Conservation (phyloP, 2,329 filamentous ascomycete species). For the Nemania bipapillata region DNA sequence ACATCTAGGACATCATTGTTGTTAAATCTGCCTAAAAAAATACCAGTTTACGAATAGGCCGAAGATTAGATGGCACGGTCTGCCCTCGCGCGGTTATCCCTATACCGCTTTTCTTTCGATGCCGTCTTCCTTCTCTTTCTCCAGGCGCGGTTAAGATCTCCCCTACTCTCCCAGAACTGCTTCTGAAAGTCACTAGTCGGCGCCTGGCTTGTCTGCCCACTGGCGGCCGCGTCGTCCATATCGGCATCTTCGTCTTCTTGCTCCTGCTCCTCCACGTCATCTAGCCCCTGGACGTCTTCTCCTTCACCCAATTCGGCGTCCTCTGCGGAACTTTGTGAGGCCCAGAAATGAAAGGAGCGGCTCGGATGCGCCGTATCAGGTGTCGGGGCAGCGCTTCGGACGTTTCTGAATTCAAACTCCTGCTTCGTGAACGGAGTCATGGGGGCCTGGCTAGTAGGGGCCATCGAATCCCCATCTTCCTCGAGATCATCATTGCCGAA, state of each 20-base stretch:
- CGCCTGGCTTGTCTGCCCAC: slow-evolving; percentile 15
- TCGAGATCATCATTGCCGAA: slow-evolving; percentile 68
- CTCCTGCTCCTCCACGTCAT: slow-evolving; percentile 56
- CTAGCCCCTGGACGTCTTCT: slow-evolving; percentile 48
- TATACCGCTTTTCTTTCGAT: slow-evolving; percentile 73
- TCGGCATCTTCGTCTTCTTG: slow-evolving; percentile 41
- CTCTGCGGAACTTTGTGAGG: slow-evolving; percentile 47
- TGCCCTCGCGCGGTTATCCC: slow-evolving; percentile 69
- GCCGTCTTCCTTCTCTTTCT: slow-evolving; percentile 71
- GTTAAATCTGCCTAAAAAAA: neutral
- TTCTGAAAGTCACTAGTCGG: slow-evolving; percentile 67
- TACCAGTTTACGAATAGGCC: neutral
- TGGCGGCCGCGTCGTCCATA: slow-evolving; percentile 33
- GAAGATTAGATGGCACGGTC: slow-evolving; percentile 54
- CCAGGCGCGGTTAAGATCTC: slow-evolving; percentile 73
- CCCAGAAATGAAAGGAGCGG: slow-evolving; percentile 70
- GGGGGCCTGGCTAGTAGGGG: slow-evolving; percentile 60
- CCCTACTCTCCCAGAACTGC: slow-evolving; percentile 75
- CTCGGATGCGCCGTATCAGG: slow-evolving; percentile 88
- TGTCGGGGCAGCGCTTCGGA: slow-evolving; percentile 92
- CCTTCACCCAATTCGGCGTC: slow-evolving; percentile 53
- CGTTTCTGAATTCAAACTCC: slow-evolving; percentile 77
- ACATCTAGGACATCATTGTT: slow-evolving; percentile 19
- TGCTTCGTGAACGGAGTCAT: slow-evolving; percentile 85
- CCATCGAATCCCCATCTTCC: slow-evolving; percentile 50